Evolutionary conservation across 2,329 filamentous ascomycete genomes (phyloP), one percentile per base, ranked within the genome.

Genomic region (Colletotrichum chlorophyti): DNA sequence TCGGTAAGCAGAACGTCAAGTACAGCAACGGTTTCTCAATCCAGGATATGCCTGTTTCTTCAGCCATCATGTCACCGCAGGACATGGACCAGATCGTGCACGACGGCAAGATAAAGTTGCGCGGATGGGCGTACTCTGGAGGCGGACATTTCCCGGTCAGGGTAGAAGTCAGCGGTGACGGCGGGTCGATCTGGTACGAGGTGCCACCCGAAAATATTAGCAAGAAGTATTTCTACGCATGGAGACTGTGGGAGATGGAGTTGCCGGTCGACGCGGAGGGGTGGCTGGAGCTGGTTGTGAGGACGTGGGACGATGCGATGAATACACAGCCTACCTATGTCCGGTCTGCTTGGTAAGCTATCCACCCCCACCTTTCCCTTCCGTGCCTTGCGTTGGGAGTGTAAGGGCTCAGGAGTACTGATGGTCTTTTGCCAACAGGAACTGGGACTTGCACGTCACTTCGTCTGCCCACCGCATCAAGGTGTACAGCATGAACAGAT

Each of bases 31-130:
- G 85, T 0, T 86, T 88, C 63, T 83, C 82, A 61, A 90, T 89
- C 66, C 88, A 91, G 66, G 87, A 90, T 31, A 90, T 90, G 87
- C 88, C 88, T 0, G 87, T 90, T 4, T 83, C 80, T 41, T 83
- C 79, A 17, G 87, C 87, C 19, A 89, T 90, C 65, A 89, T 89
- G 83, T 75, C 80, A 0, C 87, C 87, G 0, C 74, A 77, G 72
- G 79, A 80, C 21, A 86, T 82, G 62, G 79, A 87, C 14, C 79
- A 82, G 2, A 77, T 88, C 24, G 71, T 88, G 0, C 86, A 89
- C 64, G 76, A 82, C 11, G 86, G 86, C 7, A 78, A 73, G 43
- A 86, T 89, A 53, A 37, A 72, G 74, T 6, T 74, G 83, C 60
- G 79, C 78, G 43, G 83, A 8, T 86, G 83, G 83, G 83, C 83